These are phyloP conservation scores for Puccinia polysora DNA, from an alignment of 1,284 basidiomycete genomes.

Conservation along the genomic window DNA sequence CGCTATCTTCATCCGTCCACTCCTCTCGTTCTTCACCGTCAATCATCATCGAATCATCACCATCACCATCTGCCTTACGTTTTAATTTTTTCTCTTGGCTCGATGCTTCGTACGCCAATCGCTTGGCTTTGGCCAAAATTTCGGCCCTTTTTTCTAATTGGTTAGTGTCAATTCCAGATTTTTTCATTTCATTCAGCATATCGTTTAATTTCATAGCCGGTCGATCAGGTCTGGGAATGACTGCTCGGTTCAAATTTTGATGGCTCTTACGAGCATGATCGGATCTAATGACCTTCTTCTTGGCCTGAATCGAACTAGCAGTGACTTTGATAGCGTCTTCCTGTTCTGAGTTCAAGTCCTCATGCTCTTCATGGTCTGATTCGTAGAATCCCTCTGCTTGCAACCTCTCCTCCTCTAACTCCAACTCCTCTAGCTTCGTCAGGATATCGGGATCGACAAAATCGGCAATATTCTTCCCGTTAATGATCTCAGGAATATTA, in stretches of 20 bases:
- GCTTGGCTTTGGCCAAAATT: constrained; percentile 71
- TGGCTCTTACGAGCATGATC: constrained; percentile 76
- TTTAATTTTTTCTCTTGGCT: constrained; percentile 51
- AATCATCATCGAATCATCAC: constrained; percentile 54
- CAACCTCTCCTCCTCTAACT: constrained; percentile 90
- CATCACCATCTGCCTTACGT: constrained; percentile 60
- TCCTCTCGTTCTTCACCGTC: constrained; percentile 55
- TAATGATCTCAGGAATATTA: constrained; percentile 88
- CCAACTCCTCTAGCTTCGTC: constrained; percentile 92
- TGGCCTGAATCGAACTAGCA: constrained; percentile 62
- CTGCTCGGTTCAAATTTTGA: constrained; percentile 64
- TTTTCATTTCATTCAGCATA: constrained; percentile 73
- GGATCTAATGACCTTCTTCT: constrained; percentile 68
- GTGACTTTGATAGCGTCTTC: constrained; percentile 76
- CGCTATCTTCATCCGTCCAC: constrained; percentile 54
- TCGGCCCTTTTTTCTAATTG: constrained; percentile 80
- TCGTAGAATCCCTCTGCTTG: constrained; percentile 94
- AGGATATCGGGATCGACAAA: constrained; percentile 99
- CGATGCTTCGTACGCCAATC: constrained; percentile 57
- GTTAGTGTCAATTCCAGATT: constrained; percentile 82
- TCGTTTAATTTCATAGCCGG: constrained; percentile 65
- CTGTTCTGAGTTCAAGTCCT: constrained; percentile 59
- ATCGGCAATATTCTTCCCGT: constrained; percentile 98
- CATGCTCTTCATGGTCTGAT: constrained; percentile 67
- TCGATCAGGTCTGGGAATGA: constrained; percentile 41